Base-by-base conservation (phyloP, 495 filamentous ascomycete species). In the Podospora bellae-mahoneyi region DNA sequence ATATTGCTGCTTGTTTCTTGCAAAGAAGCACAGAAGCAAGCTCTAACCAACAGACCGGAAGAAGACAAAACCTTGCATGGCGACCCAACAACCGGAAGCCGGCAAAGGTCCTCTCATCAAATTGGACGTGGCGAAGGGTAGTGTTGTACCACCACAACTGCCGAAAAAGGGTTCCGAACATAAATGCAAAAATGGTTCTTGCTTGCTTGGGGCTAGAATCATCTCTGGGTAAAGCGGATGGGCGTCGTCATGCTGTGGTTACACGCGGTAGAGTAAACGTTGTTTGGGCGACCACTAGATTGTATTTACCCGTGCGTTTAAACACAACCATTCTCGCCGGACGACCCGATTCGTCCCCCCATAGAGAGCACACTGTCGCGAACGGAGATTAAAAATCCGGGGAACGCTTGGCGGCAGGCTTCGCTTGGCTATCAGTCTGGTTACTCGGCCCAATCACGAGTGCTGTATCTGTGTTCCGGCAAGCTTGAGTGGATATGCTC, bases 301-400 rank as follows among this genome's bases (percentile, higher is more conserved):
- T 39, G 27, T 32, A 32, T 28, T 20, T 20, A 13, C 7, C 18
- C 23, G 20, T 63, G 64, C 60, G 19, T 62, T 65, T 62, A 64
- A 65, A 68, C 61, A 66, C 63, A 60, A 54, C 4, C 27, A n/a
- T 64, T 68, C 67, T 72, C 65, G 66, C 69, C 67, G 60, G 32
- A 55, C 60, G 10, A 67, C 58, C 72, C 72, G 72, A 74, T 74
- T 74, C 72, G 72, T 39, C 32, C 53, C 10, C 39, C 26, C 28
- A 23, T 20, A 9, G n/a, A 19, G 54, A 6, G 32, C n/a, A 63
- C n/a, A 20, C 30, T 57, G 69, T 67, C 59, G 71, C 69, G 64
- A 32, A 64, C 72, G 72, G 72, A 74, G 65, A 74, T 74, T 69
- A 74, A 74, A 62, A 70, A 69, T 64, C 67, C 64, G 69, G 71